phyloP scores from a whole-genome alignment of 148 eudicot genomes.

The Silene uniflora region DNA sequence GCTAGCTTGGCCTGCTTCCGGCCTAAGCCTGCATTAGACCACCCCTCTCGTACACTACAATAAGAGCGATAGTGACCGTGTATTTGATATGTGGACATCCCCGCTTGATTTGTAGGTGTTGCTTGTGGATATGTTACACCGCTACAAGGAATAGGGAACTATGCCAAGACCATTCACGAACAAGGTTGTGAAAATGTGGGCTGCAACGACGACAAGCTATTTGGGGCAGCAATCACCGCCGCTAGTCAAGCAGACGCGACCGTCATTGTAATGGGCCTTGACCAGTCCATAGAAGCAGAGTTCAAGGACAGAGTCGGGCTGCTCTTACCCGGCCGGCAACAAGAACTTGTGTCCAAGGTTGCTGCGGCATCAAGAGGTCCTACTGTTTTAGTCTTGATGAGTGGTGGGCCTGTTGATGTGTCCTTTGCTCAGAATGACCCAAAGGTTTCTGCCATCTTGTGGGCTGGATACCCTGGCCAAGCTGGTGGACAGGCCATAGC shows the following conservation, averaged over 20 bases:
- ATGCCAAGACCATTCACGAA: slow-evolving; percentile 59
- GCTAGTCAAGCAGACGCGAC: slow-evolving; percentile 75
- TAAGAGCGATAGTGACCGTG: no score
- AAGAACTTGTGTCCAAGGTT: slow-evolving; percentile 70
- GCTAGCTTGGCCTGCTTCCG: fast-evolving
- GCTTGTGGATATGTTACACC: slow-evolving; percentile 82
- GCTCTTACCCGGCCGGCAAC: slow-evolving; percentile 75
- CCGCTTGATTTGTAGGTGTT: slow-evolving; percentile 39
- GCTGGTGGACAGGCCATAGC: slow-evolving; percentile 94
- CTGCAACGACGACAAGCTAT: slow-evolving; percentile 43
- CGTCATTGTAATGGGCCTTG: slow-evolving; percentile 73
- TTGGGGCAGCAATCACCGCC: slow-evolving; percentile 57
- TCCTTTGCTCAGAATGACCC: slow-evolving; percentile 75
- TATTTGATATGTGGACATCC: no score
- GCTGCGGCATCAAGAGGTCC: slow-evolving; percentile 77
- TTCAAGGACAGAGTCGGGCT: slow-evolving; percentile 65
- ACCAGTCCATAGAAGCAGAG: slow-evolving; percentile 93
- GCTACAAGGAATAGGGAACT: slow-evolving; percentile 66
- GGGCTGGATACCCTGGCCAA: slow-evolving; percentile 98
- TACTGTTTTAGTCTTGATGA: slow-evolving; percentile 69
- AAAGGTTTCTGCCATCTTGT: slow-evolving; percentile 52
- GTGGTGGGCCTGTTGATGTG: slow-evolving; percentile 84
- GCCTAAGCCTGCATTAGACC: no score
- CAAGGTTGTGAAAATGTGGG: slow-evolving; percentile 63
- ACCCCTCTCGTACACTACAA: no score